Base-by-base conservation (phyloP, 306 rosid species). In the Herpetospermum pedunculosum region DNA sequence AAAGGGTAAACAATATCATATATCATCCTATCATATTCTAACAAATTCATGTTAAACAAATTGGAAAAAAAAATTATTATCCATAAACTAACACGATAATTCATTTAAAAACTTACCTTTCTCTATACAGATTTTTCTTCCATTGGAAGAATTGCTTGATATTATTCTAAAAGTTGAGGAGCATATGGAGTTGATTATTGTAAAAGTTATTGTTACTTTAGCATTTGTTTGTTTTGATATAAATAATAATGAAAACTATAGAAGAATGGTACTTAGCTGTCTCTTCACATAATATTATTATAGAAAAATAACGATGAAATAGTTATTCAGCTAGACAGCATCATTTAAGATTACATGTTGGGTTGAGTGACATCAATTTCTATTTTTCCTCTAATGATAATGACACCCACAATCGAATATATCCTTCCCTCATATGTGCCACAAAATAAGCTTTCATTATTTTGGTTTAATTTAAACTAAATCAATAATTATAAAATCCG, bases 341-440 rank as follows among this genome's bases (percentile, higher is more conserved):
- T 64, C 71, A 37, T 64, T 38, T 64, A 19, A 38, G 30, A 38
- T 64, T 35, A n/a, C 47, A 63, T 63, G 28, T 35, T 63, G 70
- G 70, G 30, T 35, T 37, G 26, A 21, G 71, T 64, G 49, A 64
- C 71, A 64, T 60, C 43, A 32, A 29, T 26, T 12, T 57, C 0
- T 57, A 15, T 60, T 60, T 30, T 30, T 0, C 10, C 30, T 64
- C 0, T 60, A 34, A 2, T 64, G 71, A 38, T 38, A 19, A 64
- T 64, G 71, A 64, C 71, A 10, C 9, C 71, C 29, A 64, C 71
- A 10, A 2, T 32, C 0, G 71, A 64, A 64, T 64, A 38, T 64
- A 38, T 64, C 47, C 47, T 35, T 64, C 71, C 47, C n/a, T 64
- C 44, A n/a, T 63, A 63, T 63, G 28, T 63, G 70, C 29, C 46